Evolutionary conservation across 768 basidiomycete genomes (phyloP).

Genomic region (Serendipita vermifera): DNA sequence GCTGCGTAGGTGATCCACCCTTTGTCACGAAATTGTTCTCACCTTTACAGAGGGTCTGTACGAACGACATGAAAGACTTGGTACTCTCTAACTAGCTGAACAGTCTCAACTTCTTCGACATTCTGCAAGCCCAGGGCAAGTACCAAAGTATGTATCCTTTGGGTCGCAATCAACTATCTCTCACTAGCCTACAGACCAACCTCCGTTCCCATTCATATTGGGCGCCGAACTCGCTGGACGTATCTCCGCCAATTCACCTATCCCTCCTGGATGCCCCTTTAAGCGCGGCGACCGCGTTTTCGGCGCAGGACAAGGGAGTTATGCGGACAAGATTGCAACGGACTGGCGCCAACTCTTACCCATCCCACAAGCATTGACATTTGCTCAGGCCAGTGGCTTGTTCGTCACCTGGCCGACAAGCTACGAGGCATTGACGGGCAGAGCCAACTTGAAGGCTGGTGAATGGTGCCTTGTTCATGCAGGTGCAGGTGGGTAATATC

Average conservation of each 20-base stretch:
- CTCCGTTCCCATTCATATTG: slow-evolving; percentile 71
- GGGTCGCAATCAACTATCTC: background rate
- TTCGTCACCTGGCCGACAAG: slow-evolving; percentile 87
- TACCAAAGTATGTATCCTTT: slow-evolving; percentile 42
- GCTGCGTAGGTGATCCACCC: slow-evolving; percentile 29
- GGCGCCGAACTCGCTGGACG: slow-evolving; percentile 78
- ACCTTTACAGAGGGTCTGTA: background rate
- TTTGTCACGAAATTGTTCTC: background rate
- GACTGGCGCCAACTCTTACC: slow-evolving; percentile 39
- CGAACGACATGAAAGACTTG: background rate
- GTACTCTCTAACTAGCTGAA: slow-evolving; percentile 1
- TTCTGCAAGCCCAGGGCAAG: slow-evolving; percentile 80
- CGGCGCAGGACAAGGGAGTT: slow-evolving; percentile 66
- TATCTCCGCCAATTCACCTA: slow-evolving; percentile 54
- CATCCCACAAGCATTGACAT: slow-evolving; percentile 63
- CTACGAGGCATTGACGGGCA: slow-evolving; percentile 79
- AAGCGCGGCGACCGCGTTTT: slow-evolving; percentile 81
- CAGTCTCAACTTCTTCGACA: slow-evolving; percentile 67
- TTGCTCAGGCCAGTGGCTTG: slow-evolving; percentile 82
- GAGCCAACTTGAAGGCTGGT: slow-evolving; percentile 68
- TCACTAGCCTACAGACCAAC: slow-evolving; percentile 33
- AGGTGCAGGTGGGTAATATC: slow-evolving; percentile 60
- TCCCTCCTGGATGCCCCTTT: slow-evolving; percentile 66
- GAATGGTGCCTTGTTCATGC: slow-evolving; percentile 92
- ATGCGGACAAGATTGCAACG: slow-evolving; percentile 60